Conservation (phyloP, 768 basidiomycete species). For the Neoboletus subvelutipes region DNA sequence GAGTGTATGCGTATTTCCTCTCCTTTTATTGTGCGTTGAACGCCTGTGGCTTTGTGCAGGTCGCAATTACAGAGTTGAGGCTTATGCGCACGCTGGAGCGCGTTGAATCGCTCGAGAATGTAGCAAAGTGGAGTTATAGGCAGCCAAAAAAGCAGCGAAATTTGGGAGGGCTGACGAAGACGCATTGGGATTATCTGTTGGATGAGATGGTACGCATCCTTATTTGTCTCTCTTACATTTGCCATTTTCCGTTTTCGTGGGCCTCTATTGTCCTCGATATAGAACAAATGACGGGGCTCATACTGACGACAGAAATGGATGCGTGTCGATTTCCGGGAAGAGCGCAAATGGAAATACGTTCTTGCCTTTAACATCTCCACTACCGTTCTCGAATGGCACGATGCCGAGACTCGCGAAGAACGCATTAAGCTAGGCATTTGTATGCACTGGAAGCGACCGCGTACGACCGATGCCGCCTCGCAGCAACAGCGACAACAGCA, state of each 20-base stretch:
- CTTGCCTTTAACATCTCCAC: conserved; percentile 81
- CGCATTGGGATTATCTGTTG: conserved; percentile 93
- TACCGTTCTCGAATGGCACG: conserved; percentile 87
- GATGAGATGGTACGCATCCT: conserved; percentile 83
- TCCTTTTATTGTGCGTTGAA: neutral
- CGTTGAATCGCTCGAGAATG: conserved; percentile 79
- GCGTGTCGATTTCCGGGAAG: conserved; percentile 92
- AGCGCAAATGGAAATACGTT: conserved; percentile 87
- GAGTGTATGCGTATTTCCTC: conserved; percentile 54
- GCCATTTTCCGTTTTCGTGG: neutral
- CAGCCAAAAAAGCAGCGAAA: conserved; percentile 94
- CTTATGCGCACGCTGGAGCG: conserved; percentile 79
- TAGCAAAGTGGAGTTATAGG: conserved; percentile 84
- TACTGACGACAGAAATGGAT: conserved; percentile 80
- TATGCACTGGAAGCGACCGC: conserved; percentile 59
- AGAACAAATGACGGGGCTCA: conserved; percentile 8
- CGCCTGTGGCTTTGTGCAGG: conserved; percentile 38
- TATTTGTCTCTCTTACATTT: neutral
- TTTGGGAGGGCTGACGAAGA: conserved; percentile 70
- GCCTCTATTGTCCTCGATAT: neutral
- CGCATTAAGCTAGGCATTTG: conserved; percentile 65
- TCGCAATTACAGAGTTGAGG: conserved; percentile 77
- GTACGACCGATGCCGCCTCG: conserved; percentile 26
- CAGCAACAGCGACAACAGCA: conserved; percentile 36
- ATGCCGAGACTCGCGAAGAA: conserved; percentile 61